Conservation (phyloP, 495 filamentous ascomycete species). For the Tirmania nivea region DNA sequence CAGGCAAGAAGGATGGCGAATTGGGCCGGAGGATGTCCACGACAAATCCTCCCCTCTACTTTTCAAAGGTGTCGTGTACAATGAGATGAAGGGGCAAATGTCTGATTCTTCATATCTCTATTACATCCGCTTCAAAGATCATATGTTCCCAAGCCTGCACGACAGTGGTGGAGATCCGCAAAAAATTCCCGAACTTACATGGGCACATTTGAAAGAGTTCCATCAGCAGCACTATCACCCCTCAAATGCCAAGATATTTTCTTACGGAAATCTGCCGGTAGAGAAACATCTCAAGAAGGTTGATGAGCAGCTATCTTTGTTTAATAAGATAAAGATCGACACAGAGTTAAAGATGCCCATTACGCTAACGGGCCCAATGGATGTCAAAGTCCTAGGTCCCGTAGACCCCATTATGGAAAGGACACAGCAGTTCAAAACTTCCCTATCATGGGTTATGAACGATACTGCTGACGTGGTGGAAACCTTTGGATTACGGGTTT, state of each 20-base stretch:
- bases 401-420: conserved; percentile 70
- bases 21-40: conserved; percentile 73
- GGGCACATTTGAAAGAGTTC: conserved; percentile 64
- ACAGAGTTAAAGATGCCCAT: conserved; percentile 54
- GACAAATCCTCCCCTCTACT: conserved; percentile 41
- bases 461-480: conserved; percentile 62
- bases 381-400: conserved; percentile 54
- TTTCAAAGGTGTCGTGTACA: conserved; percentile 98
- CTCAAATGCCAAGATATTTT: conserved; percentile 84
- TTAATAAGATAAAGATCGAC: conserved; percentile 46
- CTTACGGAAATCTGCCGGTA: conserved; percentile 84
- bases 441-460: conserved; percentile 76
- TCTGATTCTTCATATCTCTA: conserved; percentile 91
- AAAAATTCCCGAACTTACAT: conserved; percentile 85
- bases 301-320: conserved; percentile 44
- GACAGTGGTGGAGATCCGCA: conserved; percentile 91
- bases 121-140: conserved; percentile 83
- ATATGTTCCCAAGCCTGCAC: conserved; percentile 78
- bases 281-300: conserved; percentile 57
- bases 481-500: conserved; percentile 58
- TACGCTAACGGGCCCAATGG: conserved; percentile 39
- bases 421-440: conserved; percentile 79
- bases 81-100: conserved; percentile 99
- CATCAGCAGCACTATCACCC: conserved; percentile 87
- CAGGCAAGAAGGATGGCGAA: conserved; percentile 84